These are phyloP conservation scores for Boehmeria nivea DNA, from an alignment of 306 rosid genomes.

Conservation along the genomic window DNA sequence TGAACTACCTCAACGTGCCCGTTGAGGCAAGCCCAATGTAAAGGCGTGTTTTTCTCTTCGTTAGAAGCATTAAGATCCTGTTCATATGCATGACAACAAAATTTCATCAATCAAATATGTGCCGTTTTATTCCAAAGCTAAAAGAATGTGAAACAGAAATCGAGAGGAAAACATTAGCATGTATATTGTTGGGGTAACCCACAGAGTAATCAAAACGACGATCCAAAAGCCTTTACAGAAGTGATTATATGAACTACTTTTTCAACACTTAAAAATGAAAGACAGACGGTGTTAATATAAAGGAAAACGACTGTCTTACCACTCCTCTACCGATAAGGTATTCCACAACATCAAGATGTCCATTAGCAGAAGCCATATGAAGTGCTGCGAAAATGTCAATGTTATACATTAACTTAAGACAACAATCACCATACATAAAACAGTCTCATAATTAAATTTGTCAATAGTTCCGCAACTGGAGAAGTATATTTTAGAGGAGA, in stretches of 20 bases:
- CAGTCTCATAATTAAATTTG: background rate
- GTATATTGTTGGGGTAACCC: no score
- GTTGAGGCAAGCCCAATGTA: conserved; percentile 97
- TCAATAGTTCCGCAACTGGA: background rate
- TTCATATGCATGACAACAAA: conserved; percentile 9
- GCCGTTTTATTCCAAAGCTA: no score
- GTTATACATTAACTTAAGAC: conserved; percentile 10
- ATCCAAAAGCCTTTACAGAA: no score
- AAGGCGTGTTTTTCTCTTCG: conserved; percentile 75
- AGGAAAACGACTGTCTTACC: conserved; percentile 37
- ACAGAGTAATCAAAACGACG: no score
- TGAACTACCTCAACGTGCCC: conserved; percentile 76
- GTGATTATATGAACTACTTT: no score
- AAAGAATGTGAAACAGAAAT: no score
- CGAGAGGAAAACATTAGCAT: background rate
- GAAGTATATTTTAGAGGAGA: background rate
- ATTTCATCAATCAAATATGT: no score
- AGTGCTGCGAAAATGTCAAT: conserved; percentile 49
- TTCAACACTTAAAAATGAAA: no score
- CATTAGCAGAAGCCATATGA: conserved; percentile 96
- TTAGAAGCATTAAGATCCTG: conserved; percentile 75
- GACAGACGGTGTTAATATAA: no score
- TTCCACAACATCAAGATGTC: conserved; percentile 60
- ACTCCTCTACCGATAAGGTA: conserved; percentile 62
- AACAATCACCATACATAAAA: background rate